Percentiles rank a stretch among this genome's conserved stretches.
Evolutionary conservation across 495 filamentous ascomycete species (phyloP).

Genomic region (Lentithecium fluviatile): DNA sequence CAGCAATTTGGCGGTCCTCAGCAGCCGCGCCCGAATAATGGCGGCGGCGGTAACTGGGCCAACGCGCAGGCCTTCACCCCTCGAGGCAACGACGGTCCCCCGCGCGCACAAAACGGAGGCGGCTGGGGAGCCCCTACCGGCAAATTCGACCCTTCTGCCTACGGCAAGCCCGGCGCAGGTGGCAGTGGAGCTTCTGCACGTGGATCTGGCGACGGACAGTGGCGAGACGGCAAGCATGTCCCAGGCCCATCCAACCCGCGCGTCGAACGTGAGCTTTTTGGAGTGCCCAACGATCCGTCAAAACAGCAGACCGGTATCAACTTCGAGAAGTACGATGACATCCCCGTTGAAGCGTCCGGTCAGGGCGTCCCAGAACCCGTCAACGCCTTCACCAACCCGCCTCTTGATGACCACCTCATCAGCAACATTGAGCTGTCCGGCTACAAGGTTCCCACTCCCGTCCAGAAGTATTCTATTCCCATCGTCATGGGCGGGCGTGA

Average conservation of each 20-base stretch:
- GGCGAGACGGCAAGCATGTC: constrained; percentile 95
- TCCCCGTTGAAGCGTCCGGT: constrained; percentile 95
- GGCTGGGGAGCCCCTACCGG: constrained; percentile 20
- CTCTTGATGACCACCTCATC: constrained; percentile 86
- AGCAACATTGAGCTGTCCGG: constrained; percentile 87
- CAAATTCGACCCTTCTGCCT: constrained; percentile 65
- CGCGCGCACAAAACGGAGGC: constrained; percentile 16
- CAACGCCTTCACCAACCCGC: constrained; percentile 85
- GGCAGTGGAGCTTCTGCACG: constrained; percentile 53
- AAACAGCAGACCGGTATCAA: constrained; percentile 98
- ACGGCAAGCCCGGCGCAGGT: constrained; percentile 62
- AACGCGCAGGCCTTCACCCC: constrained; percentile 67
- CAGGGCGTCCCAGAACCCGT: constrained; percentile 92
- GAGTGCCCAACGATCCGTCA: constrained; percentile 84
- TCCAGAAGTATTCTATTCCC: constrained; percentile 97
- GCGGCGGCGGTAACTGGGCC: constrained; percentile 70
- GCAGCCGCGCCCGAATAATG: constrained; percentile 36
- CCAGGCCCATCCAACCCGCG: constrained; percentile 84
- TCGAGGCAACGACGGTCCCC: constrained; percentile 41
- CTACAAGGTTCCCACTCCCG: constrained; percentile 92
- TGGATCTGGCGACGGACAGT: constrained; percentile 90
- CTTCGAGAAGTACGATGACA: constrained; percentile 99
- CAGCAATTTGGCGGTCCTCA: constrained; percentile 33
- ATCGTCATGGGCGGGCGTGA: constrained; percentile 96
- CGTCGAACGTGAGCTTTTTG: constrained; percentile 93